A percentile compares a stretch with the other conserved stretches of the same genome.
phyloP scores from a whole-genome alignment of 306 rosid genomes.

The Chamaecrista fasciculata region DNA sequence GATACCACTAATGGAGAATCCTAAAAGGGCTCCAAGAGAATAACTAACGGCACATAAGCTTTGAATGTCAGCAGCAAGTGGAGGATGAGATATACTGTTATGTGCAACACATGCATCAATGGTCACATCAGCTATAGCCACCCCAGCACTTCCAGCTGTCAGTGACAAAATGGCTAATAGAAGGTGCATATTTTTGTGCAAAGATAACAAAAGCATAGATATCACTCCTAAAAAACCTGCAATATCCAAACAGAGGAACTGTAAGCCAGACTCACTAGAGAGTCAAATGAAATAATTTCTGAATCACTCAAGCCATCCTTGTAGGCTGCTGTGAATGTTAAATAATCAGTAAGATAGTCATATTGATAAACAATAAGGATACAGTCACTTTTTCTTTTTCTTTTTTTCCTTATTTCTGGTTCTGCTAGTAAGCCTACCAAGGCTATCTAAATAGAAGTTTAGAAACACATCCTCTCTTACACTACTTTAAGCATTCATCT shows the following conservation, averaged over 20 bases:
- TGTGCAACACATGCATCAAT: slow-evolving; percentile 98
- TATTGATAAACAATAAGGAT: too few relatives aligned
- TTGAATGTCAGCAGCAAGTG: slow-evolving; percentile 88
- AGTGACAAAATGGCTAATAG: slow-evolving; percentile 66
- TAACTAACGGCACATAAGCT: slow-evolving; percentile 89
- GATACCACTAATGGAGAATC: slow-evolving; percentile 82
- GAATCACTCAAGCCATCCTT: too few relatives aligned
- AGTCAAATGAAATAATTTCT: too few relatives aligned
- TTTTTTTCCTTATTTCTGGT: too few relatives aligned
- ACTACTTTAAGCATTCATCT: slow-evolving; percentile 6
- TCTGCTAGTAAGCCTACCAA: too few relatives aligned
- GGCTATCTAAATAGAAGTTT: slow-evolving; percentile 3
- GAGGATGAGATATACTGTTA: slow-evolving; percentile 72
- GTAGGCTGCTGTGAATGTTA: too few relatives aligned
- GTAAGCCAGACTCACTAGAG: too few relatives aligned
- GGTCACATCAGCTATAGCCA: slow-evolving; percentile 91
- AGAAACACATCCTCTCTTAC: slow-evolving; percentile 2
- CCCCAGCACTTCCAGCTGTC: slow-evolving; percentile 82
- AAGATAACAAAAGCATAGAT: slow-evolving; percentile 65
- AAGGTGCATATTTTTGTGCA: slow-evolving; percentile 66
- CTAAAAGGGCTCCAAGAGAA: slow-evolving; percentile 79
- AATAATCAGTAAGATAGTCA: too few relatives aligned
- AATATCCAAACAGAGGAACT: slow-evolving; percentile 24
- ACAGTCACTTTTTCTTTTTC: too few relatives aligned
- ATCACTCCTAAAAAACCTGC: slow-evolving; percentile 66